A percentile compares a stretch with the other conserved stretches of the same genome.
Conservation (phyloP, 768 basidiomycete genomes). For the Lyophyllum shimeji region DNA sequence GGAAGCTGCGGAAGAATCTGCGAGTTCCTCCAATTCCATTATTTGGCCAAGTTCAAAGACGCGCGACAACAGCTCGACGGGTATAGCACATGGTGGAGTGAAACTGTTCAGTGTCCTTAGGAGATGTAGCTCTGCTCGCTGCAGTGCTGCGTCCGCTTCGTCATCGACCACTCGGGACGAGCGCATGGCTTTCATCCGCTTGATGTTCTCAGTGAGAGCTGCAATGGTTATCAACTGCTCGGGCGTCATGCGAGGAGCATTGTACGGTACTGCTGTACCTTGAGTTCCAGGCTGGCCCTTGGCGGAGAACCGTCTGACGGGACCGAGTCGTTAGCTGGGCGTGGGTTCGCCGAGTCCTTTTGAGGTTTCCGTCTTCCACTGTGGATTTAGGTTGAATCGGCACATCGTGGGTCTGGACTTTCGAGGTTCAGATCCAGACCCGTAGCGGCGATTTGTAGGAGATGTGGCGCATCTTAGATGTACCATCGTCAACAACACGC, state of each 20-base stretch:
- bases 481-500: background rate
- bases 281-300: background rate
- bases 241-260: background rate
- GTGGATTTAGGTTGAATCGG: background rate
- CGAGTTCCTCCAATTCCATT: slow-evolving; percentile 6
- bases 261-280: background rate
- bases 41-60: slow-evolving; percentile 32
- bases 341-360: background rate
- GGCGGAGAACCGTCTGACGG: background rate
- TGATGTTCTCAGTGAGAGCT: background rate
- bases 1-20: slow-evolving; percentile 7
- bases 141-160: background rate
- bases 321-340: background rate
- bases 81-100: slow-evolving; percentile 22
- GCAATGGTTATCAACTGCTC: background rate
- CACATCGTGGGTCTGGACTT: background rate
- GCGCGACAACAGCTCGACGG: slow-evolving; percentile 30
- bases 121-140: background rate
- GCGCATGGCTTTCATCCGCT: background rate
- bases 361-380: background rate
- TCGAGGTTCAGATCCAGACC: background rate
- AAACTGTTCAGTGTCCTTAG: slow-evolving; percentile 5
- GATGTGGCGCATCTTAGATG: background rate
- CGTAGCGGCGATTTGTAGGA: background rate
- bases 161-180: background rate